phyloP scores from a whole-genome alignment of 495 filamentous ascomycete species.

The Aspergillus affinis region DNA sequence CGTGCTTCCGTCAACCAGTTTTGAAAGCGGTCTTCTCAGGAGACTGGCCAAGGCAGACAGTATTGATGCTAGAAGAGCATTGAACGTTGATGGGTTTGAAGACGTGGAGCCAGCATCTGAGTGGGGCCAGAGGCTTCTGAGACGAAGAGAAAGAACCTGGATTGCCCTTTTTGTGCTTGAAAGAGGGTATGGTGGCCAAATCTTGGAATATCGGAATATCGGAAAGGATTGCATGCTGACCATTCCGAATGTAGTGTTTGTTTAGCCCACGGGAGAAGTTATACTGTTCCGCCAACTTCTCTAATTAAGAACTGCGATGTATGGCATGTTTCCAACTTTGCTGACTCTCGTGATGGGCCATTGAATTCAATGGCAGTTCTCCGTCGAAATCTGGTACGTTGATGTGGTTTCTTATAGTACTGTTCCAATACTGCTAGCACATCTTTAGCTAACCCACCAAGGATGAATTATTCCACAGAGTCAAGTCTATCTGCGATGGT shows the following conservation, averaged over 20 bases:
- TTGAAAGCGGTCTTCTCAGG: slow-evolving; percentile 46
- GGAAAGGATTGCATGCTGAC: background rate
- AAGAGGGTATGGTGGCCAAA: slow-evolving; percentile 50
- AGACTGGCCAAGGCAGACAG: slow-evolving; percentile 61
- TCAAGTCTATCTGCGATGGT: slow-evolving; percentile 63
- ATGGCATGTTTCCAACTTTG: slow-evolving; percentile 63
- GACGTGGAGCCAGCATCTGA: slow-evolving; percentile 60
- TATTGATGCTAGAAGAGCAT: slow-evolving; percentile 61
- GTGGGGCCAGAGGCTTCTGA: slow-evolving; percentile 57
- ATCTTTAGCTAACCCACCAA: slow-evolving; percentile 22
- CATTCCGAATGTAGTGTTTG: slow-evolving; percentile 51
- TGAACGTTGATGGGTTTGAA: slow-evolving; percentile 66
- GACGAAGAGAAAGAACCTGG: slow-evolving; percentile 67
- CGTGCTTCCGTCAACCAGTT: slow-evolving; percentile 52
- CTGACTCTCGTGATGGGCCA: slow-evolving; percentile 66
- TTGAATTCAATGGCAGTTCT: slow-evolving; percentile 68
- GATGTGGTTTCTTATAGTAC: slow-evolving; percentile 15
- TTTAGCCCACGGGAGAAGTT: slow-evolving; percentile 65
- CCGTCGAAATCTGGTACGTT: slow-evolving; percentile 61
- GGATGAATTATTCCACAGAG: slow-evolving; percentile 59
- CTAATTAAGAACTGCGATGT: slow-evolving; percentile 64
- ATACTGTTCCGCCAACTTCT: slow-evolving; percentile 62
- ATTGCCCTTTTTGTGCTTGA: slow-evolving; percentile 72
- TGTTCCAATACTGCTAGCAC: slow-evolving; percentile 14
- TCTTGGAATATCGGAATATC: background rate